phyloP scores from a whole-genome alignment of 176 grass and related monocot genomes.

The Neostapfia colusana region DNA sequence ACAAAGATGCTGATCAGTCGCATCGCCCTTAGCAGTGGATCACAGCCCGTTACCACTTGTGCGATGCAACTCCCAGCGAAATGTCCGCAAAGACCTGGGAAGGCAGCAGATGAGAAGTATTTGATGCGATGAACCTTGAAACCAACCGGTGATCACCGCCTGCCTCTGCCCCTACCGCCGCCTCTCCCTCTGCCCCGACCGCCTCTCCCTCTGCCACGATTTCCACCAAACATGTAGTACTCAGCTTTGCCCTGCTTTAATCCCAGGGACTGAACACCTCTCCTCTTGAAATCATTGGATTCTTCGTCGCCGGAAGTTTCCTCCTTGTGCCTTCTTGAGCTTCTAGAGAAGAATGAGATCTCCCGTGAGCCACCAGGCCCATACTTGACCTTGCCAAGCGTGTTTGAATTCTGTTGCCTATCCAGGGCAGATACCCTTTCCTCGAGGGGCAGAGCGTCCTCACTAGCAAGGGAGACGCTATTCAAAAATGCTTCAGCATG shows the following conservation, averaged over 20 bases:
- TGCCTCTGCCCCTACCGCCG: not conserved
- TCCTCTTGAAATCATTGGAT: conserved; percentile 48
- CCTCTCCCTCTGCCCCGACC: conserved; percentile 30
- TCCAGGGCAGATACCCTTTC: conserved; percentile 63
- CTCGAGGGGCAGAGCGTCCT: conserved; percentile 61
- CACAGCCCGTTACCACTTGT: not conserved
- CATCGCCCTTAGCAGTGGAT: not conserved
- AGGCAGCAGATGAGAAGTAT: not conserved
- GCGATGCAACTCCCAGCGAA: not conserved
- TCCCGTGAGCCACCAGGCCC: conserved; percentile 73
- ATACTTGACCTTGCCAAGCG: conserved; percentile 58
- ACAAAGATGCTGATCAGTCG: not conserved
- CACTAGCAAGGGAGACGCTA: conserved; percentile 56
- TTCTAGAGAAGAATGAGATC: conserved; percentile 59
- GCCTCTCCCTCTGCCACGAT: conserved; percentile 46
- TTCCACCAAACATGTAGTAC: conserved; percentile 68
- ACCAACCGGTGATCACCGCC: not conserved
- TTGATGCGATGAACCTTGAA: not conserved
- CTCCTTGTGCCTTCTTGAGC: conserved; percentile 43
- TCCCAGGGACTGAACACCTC: conserved; percentile 62
- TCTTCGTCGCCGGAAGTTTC: conserved; percentile 44
- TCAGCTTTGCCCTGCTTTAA: conserved; percentile 73
- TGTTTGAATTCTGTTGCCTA: conserved; percentile 28
- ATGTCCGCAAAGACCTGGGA: not conserved
- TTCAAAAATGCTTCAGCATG: conserved; percentile 84